Evolutionary conservation across 768 basidiomycete species (phyloP), one percentile per base, ranked within the genome.

Genomic region (Boletus sp.): DNA sequence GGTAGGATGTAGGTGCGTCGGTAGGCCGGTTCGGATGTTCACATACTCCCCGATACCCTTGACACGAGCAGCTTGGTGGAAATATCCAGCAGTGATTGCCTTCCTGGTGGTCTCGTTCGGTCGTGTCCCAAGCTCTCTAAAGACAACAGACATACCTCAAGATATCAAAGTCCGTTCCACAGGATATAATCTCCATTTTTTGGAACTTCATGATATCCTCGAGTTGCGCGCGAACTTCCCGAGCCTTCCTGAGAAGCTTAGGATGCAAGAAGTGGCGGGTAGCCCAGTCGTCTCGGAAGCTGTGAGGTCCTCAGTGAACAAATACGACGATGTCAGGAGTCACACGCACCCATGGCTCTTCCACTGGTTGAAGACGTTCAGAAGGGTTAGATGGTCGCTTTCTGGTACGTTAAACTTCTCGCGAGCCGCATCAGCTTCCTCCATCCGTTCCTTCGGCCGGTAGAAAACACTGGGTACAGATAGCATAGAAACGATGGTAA

Each of bases 171-270:
- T 98, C 94, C 0, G 95, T 98, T 7, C 96, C 96, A 37, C 85
- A 87, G 6, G 93, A 93, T 61, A 92, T 82, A 21, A 93, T 72
- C 45, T 90, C 90, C 89, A 98, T 92, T 76, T 98, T 98, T 74
- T 98, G 95, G 71, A 91, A 90, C 66, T 97, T 96, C 94, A 98
- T 98, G 71, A 99, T 98, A 66, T 99, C 97, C 67, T 98, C 95
- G 15, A 99, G 81, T 74, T 99, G 97, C 3, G 81, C 83, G 30
- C 97, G 85, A 35, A 99, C 97, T 75, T 99, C 97, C 30, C 96
- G 81, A 6, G 91, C 90, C 72, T 99, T 99, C 39, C 96, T 79
- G 34, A 99, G 80, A 38, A 98, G 79, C 70, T 98, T 98, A 0
- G 96, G 96, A 68, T 99, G 97, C 48, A 98, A 69, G 76, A 98